Evolutionary conservation across 75 land plant genomes (phyloP).

Genomic region (Cryptomeria japonica): DNA sequence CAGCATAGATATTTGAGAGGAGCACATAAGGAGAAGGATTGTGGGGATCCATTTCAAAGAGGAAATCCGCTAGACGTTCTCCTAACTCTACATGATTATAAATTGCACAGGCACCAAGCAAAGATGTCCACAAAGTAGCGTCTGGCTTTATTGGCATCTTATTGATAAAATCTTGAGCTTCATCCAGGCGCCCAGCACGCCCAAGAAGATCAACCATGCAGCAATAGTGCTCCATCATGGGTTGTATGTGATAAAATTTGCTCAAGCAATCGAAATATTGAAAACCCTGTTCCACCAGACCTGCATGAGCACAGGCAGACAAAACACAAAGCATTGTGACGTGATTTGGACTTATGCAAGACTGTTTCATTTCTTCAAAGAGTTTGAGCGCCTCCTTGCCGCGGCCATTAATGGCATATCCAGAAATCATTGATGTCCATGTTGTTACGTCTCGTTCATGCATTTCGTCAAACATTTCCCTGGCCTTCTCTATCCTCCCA

Average conservation of each 20-base stretch:
- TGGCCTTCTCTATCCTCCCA: background rate
- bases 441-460: background rate
- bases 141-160: background rate
- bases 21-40: background rate
- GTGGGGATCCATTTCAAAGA: background rate
- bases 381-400: background rate
- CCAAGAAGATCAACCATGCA: background rate
- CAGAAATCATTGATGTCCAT: background rate
- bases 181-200: slow-evolving; percentile 1
- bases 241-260: background rate
- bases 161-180: background rate
- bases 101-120: background rate
- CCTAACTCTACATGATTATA: background rate
- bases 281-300: background rate
- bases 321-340: background rate
- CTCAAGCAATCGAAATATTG: background rate
- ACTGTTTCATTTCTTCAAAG: slow-evolving; percentile 1
- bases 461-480: background rate
- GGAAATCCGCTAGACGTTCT: background rate
- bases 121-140: background rate
- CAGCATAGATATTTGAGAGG: background rate
- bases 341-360: background rate
- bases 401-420: background rate
- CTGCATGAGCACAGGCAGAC: background rate
- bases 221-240: background rate